phyloP scores from a whole-genome alignment of 768 basidiomycete genomes.

The Hebeloma cylindrosporum region DNA sequence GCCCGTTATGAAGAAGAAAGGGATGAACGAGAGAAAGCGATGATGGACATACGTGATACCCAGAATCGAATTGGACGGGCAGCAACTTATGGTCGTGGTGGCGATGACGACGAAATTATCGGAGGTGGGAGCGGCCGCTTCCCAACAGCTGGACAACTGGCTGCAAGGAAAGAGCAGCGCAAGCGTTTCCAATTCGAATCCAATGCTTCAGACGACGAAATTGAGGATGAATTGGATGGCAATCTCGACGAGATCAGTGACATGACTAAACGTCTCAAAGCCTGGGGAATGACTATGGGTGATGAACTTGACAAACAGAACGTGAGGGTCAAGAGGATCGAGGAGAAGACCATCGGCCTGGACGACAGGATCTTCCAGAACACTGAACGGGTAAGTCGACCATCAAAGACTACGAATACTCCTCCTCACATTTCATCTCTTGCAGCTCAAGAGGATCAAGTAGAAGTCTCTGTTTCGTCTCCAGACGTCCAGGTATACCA shows the following conservation, averaged over 20 bases:
- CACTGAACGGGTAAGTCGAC: conserved; percentile 70
- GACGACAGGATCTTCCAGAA: conserved; percentile 78
- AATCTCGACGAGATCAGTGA: conserved; percentile 87
- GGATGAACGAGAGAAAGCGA: conserved; percentile 77
- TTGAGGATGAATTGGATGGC: conserved; percentile 91
- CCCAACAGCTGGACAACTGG: conserved; percentile 51
- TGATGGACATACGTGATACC: conserved; percentile 83
- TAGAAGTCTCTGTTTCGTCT: conserved; percentile 24
- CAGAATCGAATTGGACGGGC: conserved; percentile 85
- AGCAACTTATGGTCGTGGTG: conserved; percentile 55
- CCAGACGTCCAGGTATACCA: too few relatives aligned
- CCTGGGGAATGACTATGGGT: conserved; percentile 78
- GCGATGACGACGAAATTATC: conserved; percentile 45
- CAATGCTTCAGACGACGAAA: conserved; percentile 86
- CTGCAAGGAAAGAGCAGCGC: conserved; percentile 64
- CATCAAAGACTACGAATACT: not conserved
- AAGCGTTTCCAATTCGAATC: conserved; percentile 91
- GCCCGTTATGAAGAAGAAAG: conserved; percentile 88
- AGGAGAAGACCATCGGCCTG: conserved; percentile 72
- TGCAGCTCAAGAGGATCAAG: conserved; percentile 63
- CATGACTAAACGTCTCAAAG: conserved; percentile 75
- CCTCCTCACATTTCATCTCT: conserved; percentile 15
- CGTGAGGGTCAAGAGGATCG: conserved; percentile 69
- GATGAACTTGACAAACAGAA: conserved; percentile 91
- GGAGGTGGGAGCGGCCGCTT: conserved; percentile 42